phyloP scores from a whole-genome alignment of 306 rosid genomes.

The Lathyrus sativus region DNA sequence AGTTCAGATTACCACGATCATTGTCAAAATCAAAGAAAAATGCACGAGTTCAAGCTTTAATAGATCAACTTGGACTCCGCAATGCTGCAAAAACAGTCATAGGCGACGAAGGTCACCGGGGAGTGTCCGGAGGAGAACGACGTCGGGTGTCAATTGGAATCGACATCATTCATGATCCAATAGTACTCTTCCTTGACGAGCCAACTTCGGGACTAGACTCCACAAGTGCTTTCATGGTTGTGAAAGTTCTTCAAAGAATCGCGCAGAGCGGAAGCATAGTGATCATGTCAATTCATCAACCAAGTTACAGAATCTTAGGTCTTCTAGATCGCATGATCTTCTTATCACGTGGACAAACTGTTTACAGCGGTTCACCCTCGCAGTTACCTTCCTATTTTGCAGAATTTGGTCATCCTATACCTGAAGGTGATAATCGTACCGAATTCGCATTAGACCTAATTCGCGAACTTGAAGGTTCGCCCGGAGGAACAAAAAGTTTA shows the following conservation, averaged over 20 bases:
- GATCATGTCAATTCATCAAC: slow-evolving; percentile 91
- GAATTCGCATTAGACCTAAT: slow-evolving; percentile 94
- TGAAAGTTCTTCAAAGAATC: slow-evolving; percentile 84
- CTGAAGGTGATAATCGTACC: slow-evolving; percentile 82
- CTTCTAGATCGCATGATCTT: slow-evolving; percentile 76
- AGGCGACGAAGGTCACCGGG: slow-evolving; percentile 95
- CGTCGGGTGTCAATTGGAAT: slow-evolving; percentile 94
- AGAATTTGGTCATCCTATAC: slow-evolving; percentile 87
- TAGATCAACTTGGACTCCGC: slow-evolving; percentile 87
- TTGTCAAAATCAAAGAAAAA: slow-evolving; percentile 84
- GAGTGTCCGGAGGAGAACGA: slow-evolving; percentile 89
- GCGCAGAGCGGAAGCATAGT: slow-evolving; percentile 98
- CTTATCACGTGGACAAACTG: slow-evolving; percentile 82
- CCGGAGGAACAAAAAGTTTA: slow-evolving; percentile 70
- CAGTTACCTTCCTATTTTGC: slow-evolving; percentile 61
- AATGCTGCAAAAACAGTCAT: slow-evolving; percentile 78
- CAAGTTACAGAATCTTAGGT: slow-evolving; percentile 82
- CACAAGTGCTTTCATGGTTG: slow-evolving; percentile 95
- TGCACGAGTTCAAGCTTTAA: slow-evolving; percentile 70
- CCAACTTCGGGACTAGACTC: slow-evolving; percentile 97
- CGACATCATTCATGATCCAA: slow-evolving; percentile 93
- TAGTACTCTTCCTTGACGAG: slow-evolving; percentile 82
- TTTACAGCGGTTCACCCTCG: slow-evolving; percentile 76
- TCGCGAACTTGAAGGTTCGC: slow-evolving; percentile 82
- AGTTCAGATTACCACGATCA: slow-evolving; percentile 73